Evolutionary conservation across 495 filamentous ascomycete genomes (phyloP).

Genomic region (Alectoria sarmentosa): DNA sequence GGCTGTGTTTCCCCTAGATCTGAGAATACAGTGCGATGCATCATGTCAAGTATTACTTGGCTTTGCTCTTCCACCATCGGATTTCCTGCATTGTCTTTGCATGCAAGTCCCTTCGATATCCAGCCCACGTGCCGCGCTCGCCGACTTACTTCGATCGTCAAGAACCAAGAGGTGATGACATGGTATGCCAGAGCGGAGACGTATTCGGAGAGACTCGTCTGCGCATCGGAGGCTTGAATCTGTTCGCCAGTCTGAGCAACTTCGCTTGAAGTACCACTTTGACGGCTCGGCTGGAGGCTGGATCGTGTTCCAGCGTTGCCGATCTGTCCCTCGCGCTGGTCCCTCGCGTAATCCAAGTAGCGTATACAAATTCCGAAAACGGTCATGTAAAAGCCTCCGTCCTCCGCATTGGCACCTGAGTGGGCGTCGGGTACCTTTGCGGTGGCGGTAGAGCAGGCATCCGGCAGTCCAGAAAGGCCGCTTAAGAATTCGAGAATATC

Average conservation of each 20-base stretch:
- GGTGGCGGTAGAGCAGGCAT: conserved; percentile 78
- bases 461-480: conserved; percentile 74
- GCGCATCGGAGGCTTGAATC: conserved; percentile 25
- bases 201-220: conserved; percentile 75
- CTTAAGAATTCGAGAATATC: conserved; percentile 93
- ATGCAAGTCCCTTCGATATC: conserved; percentile 83
- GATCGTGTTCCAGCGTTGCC: conserved; percentile 32
- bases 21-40: conserved; percentile 84
- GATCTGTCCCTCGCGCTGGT: conserved; percentile 41
- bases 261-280: conserved; percentile 40
- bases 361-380: conserved; percentile 93
- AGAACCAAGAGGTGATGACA: conserved; percentile 94
- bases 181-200: conserved; percentile 90
- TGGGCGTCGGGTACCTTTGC: conserved; percentile 77
- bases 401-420: conserved; percentile 67
- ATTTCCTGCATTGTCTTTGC: conserved; percentile 62
- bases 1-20: conserved; percentile 61
- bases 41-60: conserved; percentile 88
- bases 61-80: conserved; percentile 85
- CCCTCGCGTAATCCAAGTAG: conserved; percentile 71
- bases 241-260: conserved; percentile 26
- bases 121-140: conserved; percentile 77
- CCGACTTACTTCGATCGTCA: conserved; percentile 76
- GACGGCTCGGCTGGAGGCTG: conserved; percentile 31
- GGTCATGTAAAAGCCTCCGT: conserved; percentile 83